Evolutionary conservation across 2,329 filamentous ascomycete genomes (phyloP), one percentile per base, ranked within the genome.

Genomic region (Bipolaris cookei): DNA sequence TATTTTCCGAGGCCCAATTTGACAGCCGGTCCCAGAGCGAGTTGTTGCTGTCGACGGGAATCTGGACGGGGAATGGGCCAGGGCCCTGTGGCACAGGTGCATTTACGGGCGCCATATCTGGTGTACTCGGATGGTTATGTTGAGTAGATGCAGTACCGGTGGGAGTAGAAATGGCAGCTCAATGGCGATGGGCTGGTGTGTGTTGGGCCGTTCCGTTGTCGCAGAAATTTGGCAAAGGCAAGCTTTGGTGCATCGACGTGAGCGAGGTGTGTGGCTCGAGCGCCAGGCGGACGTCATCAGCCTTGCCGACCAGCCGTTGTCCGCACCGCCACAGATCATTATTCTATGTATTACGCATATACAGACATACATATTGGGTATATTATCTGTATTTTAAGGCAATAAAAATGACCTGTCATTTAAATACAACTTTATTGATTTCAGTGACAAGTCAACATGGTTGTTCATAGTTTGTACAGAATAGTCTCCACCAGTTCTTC

Each of bases 1-100:
- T 98, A 81, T 99, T 93, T 77, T 98, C 94, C 2, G 92, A 91
- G 13, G 90, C 92, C 94, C 95, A 99, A 73, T 83, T 88, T 65
- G 92, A 90, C 79, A 97, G 82, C 71, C 93, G 89, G 78, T 97
- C 91, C 92, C 92, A 97, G 54, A 95, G 80, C 44, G 90, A 89
- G 58, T 88, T 86, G 60, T 43, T 79, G 69, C 43, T 79, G 55
- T 58, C 74, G 37, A 48, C 37, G 35, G 83, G 67, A 52, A 74
- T 68, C 45, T 65, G 64, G 46, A 76, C 71, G 59, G 73, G 73
- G 62, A 75, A 71, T 7, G 71, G 72, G 34, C 71, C 71, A n/a
- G 73, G 74, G 50, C 60, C 59, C 59, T 69, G 71, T 38, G 71
- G 69, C 56, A 65, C 67, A 20, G 67, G 65, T 34, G 65, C 66